Conservation (phyloP, 495 filamentous ascomycete species). For the Aspergillus funiculosus region DNA sequence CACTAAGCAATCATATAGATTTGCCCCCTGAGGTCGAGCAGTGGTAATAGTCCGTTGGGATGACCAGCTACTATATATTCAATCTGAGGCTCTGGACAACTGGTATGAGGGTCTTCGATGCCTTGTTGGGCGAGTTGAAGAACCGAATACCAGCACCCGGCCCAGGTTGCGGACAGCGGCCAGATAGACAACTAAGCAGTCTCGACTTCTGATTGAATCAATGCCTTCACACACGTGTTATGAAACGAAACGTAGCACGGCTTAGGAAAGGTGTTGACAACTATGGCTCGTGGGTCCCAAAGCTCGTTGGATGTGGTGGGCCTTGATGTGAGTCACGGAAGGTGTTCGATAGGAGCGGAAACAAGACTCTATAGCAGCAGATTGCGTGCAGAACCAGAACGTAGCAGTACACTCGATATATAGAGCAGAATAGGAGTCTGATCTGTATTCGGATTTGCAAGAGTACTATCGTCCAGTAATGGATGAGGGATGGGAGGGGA, state of each 20-base stretch:
- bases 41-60: conserved; percentile 7
- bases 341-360: conserved; percentile 21
- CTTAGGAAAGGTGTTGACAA: conserved; percentile 10
- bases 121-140: conserved; percentile 33
- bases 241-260: conserved; percentile 18
- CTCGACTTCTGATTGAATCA: conserved; percentile 13
- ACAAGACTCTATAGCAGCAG: conserved; percentile 11
- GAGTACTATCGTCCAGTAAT: conserved; percentile 6
- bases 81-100: conserved; percentile 29
- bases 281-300: conserved; percentile 22
- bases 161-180: conserved; percentile 25
- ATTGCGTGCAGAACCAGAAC: conserved; percentile 6
- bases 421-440: conserved; percentile 11
- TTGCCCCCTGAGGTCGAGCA: conserved; percentile 19
- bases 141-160: conserved; percentile 43
- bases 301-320: conserved; percentile 18
- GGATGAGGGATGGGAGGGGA: conserved; percentile 1
- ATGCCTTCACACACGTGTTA: conserved; percentile 16
- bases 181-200: conserved; percentile 20
- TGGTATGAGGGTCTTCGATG: conserved; percentile 35
- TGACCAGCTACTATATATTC: conserved; percentile 18
- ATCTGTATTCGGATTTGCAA: conserved; percentile 13
- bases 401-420: conserved; percentile 8
- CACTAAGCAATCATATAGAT: conserved; percentile 40
- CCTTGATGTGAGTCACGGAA: conserved; percentile 23